Base-by-base conservation (phyloP, 176 grass and related monocot genomes). In the Microstegium vimineum region DNA sequence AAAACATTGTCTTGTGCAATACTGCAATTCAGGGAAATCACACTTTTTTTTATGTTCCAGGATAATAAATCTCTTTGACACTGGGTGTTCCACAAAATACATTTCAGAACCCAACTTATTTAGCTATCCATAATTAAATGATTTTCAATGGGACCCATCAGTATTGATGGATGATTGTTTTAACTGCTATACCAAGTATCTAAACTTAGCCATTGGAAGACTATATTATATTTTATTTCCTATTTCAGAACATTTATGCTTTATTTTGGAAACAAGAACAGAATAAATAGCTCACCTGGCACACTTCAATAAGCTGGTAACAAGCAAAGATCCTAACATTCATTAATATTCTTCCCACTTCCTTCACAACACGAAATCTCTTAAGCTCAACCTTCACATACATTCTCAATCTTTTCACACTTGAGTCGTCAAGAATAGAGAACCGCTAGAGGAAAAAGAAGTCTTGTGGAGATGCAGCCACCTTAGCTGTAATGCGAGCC, bases 301-400 rank as follows among this genome's bases (percentile, higher is more conserved):
- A 94, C 89, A 94, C 87, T 89, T 94, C 92, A 77, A 92, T 94
- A 69, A 90, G 72, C 73, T 92, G 90, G 73, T 88, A 92, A 84
- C 70, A 92, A 79, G 85, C 94, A 85, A 87, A 90, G 71, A 97
- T 88, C 84, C 83, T 92, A 86, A 89, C 90, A 51, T 87, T 90
- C 94, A 94, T 97, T 86, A 90, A 87, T 75, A 87, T 87, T 34
- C 72, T 89, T 71, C 85, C 87, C 51, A 88, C 80, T n/a, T 90
- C 79, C 83, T 90, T 87, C 83, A 94, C 84, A 59, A 83, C 71
- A 2, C 86, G 90, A 66, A 87, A 87, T 87, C 86, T 94, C 90
- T 84, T 89, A 30, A 94, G 57, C 54, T 94, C 85, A 61, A 80
- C 35, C 85, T 90, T 86, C 86, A 89, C 76, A 85, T 85, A 90